Evolutionary conservation across 768 basidiomycete genomes (phyloP).

Genomic region (Tricholoma bakamatsutake): DNA sequence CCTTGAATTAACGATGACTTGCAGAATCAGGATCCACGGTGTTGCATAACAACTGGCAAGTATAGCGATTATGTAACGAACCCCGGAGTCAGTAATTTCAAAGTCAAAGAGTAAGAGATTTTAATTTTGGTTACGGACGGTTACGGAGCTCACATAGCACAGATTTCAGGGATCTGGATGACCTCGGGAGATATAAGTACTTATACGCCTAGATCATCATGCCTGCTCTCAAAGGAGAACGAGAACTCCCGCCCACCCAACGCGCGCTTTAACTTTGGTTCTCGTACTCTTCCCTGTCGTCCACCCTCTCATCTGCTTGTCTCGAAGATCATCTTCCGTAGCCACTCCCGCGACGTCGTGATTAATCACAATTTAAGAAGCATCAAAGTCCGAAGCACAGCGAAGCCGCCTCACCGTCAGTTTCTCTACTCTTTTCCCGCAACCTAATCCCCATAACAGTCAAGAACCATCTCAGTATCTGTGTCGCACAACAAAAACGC

Average conservation of each 20-base stretch:
- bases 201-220: not conserved
- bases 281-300: not conserved
- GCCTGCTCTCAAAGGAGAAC: not conserved
- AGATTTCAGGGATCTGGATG: not conserved
- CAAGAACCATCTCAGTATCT: slow-evolving; percentile 4
- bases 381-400: slow-evolving; percentile 2
- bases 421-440: slow-evolving; percentile 5
- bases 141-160: not conserved
- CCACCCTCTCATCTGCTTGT: not conserved
- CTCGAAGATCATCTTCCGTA: slow-evolving; percentile 11
- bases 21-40: slow-evolving; percentile 8
- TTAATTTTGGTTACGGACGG: not conserved
- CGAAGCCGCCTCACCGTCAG: not conserved
- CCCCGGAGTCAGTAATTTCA: slow-evolving; percentile 1
- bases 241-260: not conserved
- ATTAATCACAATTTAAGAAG: slow-evolving; percentile 12
- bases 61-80: slow-evolving; percentile 5
- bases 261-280: too few species aligned
- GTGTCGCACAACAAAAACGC: not conserved
- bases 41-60: slow-evolving; percentile 8
- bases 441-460: slow-evolving; percentile 1
- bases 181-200: not conserved
- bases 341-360: slow-evolving; percentile 17
- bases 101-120: not conserved
- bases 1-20: slow-evolving; percentile 1